Conservation (phyloP, 2,329 filamentous ascomycete species). For the Cladorrhinum sp. region DNA sequence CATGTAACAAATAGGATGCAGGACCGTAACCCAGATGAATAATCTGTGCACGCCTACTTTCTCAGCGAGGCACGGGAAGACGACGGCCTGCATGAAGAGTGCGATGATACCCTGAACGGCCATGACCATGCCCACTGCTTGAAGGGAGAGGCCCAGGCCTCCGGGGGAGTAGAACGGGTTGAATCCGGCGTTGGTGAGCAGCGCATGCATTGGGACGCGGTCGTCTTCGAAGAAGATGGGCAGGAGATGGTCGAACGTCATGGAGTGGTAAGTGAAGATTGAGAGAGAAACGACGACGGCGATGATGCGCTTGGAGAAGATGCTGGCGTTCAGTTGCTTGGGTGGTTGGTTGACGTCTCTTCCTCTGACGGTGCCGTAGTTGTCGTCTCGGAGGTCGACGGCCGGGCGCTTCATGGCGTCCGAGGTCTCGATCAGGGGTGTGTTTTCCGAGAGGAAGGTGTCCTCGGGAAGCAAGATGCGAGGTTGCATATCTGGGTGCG, state of each 20-base stretch:
- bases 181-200: conserved; percentile 21
- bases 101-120: conserved; percentile 57
- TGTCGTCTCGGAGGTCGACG: conserved; percentile 72
- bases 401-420: conserved; percentile 70
- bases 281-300: conserved; percentile 78
- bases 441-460: conserved; percentile 60
- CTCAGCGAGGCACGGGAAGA: conserved; percentile 61
- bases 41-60: conserved; percentile 57
- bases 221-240: conserved; percentile 91
- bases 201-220: conserved; percentile 43
- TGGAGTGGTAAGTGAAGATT: conserved; percentile 91
- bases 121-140: conserved; percentile 56
- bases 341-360: conserved; percentile 42
- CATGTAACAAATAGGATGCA: conserved; percentile 61
- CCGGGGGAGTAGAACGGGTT: conserved; percentile 57
- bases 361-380: conserved; percentile 67
- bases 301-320: conserved; percentile 61
- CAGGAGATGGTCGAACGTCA: conserved; percentile 89
- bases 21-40: conserved; percentile 55
- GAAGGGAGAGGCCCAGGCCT: conserved; percentile 61
- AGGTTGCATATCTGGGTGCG: conserved; percentile 77
- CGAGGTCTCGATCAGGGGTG: conserved; percentile 71
- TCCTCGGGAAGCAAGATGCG: conserved; percentile 45
- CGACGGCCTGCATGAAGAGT: conserved; percentile 67
- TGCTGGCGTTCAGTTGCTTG: conserved; percentile 37